Percentiles rank a stretch among this genome's conserved stretches.
Evolutionary conservation across 345 rosid species (phyloP).

Genomic region (Reutealis trisperma): DNA sequence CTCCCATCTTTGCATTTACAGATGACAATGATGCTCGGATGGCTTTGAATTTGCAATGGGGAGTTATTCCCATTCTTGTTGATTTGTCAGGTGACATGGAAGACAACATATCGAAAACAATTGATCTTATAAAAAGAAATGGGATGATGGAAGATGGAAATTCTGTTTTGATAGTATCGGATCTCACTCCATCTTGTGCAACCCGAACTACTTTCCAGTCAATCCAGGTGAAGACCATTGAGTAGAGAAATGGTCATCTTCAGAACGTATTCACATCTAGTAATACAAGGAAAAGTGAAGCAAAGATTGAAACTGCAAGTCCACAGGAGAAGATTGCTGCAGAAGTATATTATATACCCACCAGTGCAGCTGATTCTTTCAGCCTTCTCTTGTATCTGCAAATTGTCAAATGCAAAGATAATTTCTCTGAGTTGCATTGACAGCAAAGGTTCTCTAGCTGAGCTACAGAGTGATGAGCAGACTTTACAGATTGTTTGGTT

Average conservation of each 20-base stretch:
- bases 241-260: constrained; percentile 15
- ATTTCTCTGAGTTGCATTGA: background rate
- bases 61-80: constrained; percentile 51
- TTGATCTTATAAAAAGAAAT: constrained; percentile 45
- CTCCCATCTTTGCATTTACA: constrained; percentile 72
- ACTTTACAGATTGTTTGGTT: background rate
- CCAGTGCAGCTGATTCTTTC: background rate
- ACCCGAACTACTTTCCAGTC: constrained; percentile 47
- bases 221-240: constrained; percentile 57
- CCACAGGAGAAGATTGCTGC: background rate
- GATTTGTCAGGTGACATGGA: constrained; percentile 61
- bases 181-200: constrained; percentile 41
- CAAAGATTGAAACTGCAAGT: background rate
- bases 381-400: background rate
- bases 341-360: no score
- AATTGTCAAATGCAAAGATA: background rate
- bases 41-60: constrained; percentile 76
- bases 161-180: constrained; percentile 57
- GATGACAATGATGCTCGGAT: constrained; percentile 41
- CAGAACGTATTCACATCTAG: background rate
- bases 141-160: constrained; percentile 54
- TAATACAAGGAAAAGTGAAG: constrained; percentile 1
- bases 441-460: background rate
- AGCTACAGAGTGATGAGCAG: background rate
- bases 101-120: constrained; percentile 44